Percentiles rank a stretch among this genome's conserved stretches.
phyloP scores from a whole-genome alignment of 2,329 filamentous ascomycete genomes.

The Sclerotinia nivalis region DNA sequence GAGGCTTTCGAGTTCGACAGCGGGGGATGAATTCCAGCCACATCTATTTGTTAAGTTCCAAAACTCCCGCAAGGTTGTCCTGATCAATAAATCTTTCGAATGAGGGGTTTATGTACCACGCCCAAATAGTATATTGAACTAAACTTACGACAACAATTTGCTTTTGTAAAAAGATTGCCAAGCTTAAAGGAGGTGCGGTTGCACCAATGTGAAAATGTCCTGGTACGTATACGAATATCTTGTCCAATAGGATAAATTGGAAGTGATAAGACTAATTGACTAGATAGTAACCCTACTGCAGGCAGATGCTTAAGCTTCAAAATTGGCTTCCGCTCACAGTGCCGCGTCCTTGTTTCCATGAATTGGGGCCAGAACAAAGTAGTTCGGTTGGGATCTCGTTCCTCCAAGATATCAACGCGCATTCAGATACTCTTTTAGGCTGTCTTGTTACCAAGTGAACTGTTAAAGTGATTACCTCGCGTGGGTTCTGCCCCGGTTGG shows the following conservation, averaged over 20 bases:
- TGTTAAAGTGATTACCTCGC: conserved; percentile 14
- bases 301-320: conserved; percentile 10
- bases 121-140: conserved; percentile 5
- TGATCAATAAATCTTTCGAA: conserved; percentile 5
- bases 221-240: neutral
- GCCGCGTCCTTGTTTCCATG: conserved; percentile 1
- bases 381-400: neutral
- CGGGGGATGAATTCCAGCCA: conserved; percentile 9
- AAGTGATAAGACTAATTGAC: neutral
- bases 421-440: conserved; percentile 3
- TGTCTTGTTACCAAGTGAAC: conserved; percentile 11
- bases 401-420: conserved; percentile 5
- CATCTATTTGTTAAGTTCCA: conserved; percentile 17
- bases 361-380: neutral
- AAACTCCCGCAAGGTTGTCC: conserved; percentile 4
- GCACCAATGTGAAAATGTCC: conserved; percentile 1
- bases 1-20: conserved; percentile 7
- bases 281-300: conserved; percentile 1
- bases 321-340: conserved; percentile 9
- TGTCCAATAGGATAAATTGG: conserved; percentile 11
- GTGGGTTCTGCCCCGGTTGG: conserved; percentile 10
- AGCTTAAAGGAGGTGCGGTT: neutral
- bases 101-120: conserved; percentile 17
- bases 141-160: neutral
- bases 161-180: conserved; percentile 8